These are phyloP conservation scores for Aegilops longissima DNA, from an alignment of 176 grass and related monocot genomes.

Conservation along the genomic window DNA sequence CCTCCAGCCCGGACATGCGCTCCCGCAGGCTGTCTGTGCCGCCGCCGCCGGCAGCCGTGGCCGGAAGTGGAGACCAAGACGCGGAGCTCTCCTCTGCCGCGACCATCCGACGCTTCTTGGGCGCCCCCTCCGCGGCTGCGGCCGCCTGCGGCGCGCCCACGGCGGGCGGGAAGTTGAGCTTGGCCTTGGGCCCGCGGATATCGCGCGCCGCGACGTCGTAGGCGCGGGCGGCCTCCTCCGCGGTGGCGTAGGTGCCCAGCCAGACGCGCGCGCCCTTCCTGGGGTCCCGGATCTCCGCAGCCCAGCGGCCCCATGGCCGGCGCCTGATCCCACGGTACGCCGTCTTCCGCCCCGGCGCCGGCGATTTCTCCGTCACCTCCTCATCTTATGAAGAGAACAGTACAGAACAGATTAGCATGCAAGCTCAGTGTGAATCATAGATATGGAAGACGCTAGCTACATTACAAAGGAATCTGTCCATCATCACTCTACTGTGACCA, in stretches of 20 bases:
- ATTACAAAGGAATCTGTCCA: neutral
- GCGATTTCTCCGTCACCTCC: neutral
- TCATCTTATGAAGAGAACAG: neutral
- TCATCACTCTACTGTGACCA: neutral
- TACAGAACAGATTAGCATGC: too few relatives aligned
- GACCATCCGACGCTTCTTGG: neutral
- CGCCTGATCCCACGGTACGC: conserved; percentile 72
- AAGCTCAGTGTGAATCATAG: neutral
- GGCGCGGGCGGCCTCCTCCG: conserved; percentile 73
- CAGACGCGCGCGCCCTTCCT: conserved; percentile 76
- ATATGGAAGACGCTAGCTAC: neutral
- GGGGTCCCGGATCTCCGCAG: conserved; percentile 96
- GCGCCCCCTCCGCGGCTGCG: too few relatives aligned
- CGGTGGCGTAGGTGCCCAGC: conserved; percentile 79
- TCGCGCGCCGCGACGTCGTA: conserved; percentile 71
- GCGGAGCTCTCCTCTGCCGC: conserved; percentile 29
- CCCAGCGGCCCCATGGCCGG: conserved; percentile 80
- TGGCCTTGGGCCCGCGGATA: conserved; percentile 70
- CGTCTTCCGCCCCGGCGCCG: conserved; percentile 49
- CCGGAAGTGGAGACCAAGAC: neutral
- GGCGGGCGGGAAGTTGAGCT: conserved; percentile 67
- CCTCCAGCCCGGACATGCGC: conserved; percentile 49
- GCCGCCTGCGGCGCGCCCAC: neutral
- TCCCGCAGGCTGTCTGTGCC: conserved; percentile 15
- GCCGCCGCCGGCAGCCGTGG: neutral